Evolutionary conservation across 1,284 basidiomycete species (phyloP), one percentile per base, ranked within the genome.

Genomic region (Ustilago crameri): DNA sequence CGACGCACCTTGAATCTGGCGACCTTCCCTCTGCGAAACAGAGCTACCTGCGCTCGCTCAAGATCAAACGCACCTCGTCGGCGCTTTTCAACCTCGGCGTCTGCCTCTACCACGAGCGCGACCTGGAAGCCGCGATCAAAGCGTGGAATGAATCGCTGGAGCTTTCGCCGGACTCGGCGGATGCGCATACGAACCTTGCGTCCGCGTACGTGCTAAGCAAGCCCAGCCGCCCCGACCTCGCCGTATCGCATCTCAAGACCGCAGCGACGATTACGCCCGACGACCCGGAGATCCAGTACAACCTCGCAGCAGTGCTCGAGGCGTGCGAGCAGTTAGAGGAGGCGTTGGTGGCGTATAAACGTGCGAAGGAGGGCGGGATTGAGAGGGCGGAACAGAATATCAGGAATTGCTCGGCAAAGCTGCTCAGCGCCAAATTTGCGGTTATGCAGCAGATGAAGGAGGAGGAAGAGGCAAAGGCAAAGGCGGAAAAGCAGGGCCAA

Each of bases 221-320:
- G 82, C 89, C 91, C 50, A 88, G 91, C 58, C 88, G 93, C 78
- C 91, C 94, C 54, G 93, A 95, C 85, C 88, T 95, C 66, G 94
- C 94, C 32, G 87, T 95, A 72, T 90, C 92, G 83, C 74, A 80
- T 76, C 46, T 34, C 84, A 95, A 93, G 69, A 90, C 91, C 76
- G 93, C 94, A 24, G 88, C 91, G 35, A 89, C 90, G 34, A 88
- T 96, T 68, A 88, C 91, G 44, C 94, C 94, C 35, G 91, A 94
- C 81, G 94, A 96, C 86, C 90, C 93, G 78, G 94, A 97, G 84
- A 93, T 95, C 81, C 91, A 92, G 30, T 96, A 94, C 87, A 96
- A 95, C 85, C 88, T 95, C 53, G 94, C 91, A 26, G 92, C 92
- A 23, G 92, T 94, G 75, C 87, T 94, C 55, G 92, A 94, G 88